These are phyloP conservation scores for Endoconidiophora laricicola DNA, from an alignment of 2,329 filamentous ascomycete species.

Conservation along the genomic window DNA sequence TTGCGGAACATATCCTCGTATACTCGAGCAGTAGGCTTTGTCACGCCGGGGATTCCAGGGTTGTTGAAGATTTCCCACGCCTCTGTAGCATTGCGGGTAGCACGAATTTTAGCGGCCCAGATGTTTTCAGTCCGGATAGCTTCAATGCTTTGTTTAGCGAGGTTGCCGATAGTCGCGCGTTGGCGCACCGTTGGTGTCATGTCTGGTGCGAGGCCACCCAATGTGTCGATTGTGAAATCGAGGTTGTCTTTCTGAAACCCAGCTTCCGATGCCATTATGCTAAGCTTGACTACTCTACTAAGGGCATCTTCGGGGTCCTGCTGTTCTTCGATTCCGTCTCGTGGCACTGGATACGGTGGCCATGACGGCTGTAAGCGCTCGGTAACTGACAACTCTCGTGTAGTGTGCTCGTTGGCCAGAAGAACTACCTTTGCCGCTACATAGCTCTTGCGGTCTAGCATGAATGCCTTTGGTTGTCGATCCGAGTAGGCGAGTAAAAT, in stretches of 20 bases:
- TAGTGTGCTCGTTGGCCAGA: slow-evolving; percentile 34
- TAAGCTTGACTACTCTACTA: slow-evolving; percentile 36
- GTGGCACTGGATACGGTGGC: slow-evolving; percentile 42
- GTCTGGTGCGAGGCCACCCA: slow-evolving; percentile 35
- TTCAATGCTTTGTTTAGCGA: slow-evolving; percentile 1
- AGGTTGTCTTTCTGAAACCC: slow-evolving; percentile 32
- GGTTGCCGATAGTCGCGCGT: slow-evolving; percentile 18
- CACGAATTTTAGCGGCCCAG: slow-evolving; percentile 40
- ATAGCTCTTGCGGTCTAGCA: slow-evolving; percentile 36
- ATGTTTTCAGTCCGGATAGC: slow-evolving; percentile 8
- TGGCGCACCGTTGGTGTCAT: slow-evolving; percentile 41
- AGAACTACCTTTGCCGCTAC: slow-evolving; percentile 37
- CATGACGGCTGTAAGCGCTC: slow-evolving; percentile 34
- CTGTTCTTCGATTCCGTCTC: slow-evolving; percentile 43
- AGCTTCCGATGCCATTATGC: slow-evolving; percentile 37
- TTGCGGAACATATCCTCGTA: slow-evolving; percentile 47
- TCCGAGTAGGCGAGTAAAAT: slow-evolving; percentile 36
- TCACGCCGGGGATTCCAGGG: slow-evolving; percentile 20
- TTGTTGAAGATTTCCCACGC: slow-evolving; percentile 37
- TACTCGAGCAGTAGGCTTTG: slow-evolving; percentile 25
- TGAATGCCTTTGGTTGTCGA: slow-evolving; percentile 28
- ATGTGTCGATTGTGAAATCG: slow-evolving; percentile 31
- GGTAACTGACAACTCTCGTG: slow-evolving; percentile 31
- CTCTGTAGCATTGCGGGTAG: slow-evolving; percentile 44
- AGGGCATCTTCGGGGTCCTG: slow-evolving; percentile 33